Percentiles rank a stretch among this genome's conserved stretches.
phyloP scores from a whole-genome alignment of 139 green algal species.

The Chlorella sp. region DNA sequence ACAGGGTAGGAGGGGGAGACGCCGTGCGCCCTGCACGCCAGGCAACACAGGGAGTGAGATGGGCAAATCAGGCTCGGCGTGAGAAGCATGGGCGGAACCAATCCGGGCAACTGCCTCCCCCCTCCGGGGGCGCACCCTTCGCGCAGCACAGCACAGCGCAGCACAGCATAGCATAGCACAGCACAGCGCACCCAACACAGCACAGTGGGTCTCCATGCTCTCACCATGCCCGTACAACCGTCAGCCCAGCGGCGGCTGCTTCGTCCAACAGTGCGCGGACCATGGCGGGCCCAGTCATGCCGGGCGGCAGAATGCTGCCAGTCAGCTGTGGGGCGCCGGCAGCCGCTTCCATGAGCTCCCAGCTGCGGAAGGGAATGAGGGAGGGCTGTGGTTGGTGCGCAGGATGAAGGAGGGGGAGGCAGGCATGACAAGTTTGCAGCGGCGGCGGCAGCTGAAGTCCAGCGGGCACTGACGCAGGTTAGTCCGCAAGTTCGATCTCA shows the following conservation, averaged over 20 bases:
- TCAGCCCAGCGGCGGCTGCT: slow-evolving; percentile 42
- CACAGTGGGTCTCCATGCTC: neutral
- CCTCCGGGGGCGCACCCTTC: no score
- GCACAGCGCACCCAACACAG: no score
- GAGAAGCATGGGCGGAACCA: no score
- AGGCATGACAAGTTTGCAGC: neutral
- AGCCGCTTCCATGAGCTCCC: slow-evolving; percentile 67
- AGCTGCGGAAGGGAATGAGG: slow-evolving; percentile 6
- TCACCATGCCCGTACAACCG: slow-evolving; percentile 51
- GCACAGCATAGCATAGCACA: no score
- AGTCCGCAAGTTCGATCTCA: no score
- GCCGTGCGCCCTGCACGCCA: slow-evolving; percentile 19
- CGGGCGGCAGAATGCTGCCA: slow-evolving; percentile 47
- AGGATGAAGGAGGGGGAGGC: neutral
- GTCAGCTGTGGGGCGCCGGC: slow-evolving; percentile 54
- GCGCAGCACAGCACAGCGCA: no score
- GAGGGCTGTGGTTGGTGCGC: no score
- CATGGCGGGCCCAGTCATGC: slow-evolving; percentile 36
- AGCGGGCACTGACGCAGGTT: neutral
- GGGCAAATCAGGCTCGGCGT: no score
- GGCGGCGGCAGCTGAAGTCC: neutral
- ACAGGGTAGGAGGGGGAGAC: slow-evolving; percentile 41
- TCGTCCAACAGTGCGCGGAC: slow-evolving; percentile 47
- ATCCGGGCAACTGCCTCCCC: no score
- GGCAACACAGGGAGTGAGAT: neutral